Percentiles rank a stretch among this genome's conserved stretches.
phyloP scores from a whole-genome alignment of 2,329 filamentous ascomycete species.

The Sporothrix mexicana region DNA sequence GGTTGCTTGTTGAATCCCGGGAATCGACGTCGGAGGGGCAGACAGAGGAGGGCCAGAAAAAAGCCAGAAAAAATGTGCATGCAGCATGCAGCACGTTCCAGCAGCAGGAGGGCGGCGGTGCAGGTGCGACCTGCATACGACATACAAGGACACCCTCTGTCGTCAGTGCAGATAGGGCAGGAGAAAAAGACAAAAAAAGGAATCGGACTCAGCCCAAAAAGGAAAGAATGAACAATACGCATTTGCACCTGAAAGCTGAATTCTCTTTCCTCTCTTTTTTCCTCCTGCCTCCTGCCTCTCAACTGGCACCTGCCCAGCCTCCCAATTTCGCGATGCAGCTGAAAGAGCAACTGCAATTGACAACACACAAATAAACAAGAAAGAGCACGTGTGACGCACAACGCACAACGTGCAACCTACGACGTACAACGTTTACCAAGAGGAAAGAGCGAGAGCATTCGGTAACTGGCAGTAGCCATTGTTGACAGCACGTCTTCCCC shows the following conservation, averaged over 20 bases:
- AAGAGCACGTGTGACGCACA: neutral
- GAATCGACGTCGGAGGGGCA: constrained; percentile 21
- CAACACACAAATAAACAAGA: neutral
- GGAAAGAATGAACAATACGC: constrained; percentile 25
- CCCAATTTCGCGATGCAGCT: constrained; percentile 23
- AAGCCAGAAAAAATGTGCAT: neutral
- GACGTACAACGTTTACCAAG: neutral
- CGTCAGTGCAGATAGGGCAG: neutral
- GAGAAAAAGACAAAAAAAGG: no score
- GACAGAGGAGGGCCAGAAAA: constrained; percentile 1
- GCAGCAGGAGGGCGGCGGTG: constrained; percentile 35
- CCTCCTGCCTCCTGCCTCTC: constrained; percentile 9
- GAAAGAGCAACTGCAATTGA: constrained; percentile 12
- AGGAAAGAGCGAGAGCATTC: constrained; percentile 5
- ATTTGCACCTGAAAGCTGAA: constrained; percentile 18
- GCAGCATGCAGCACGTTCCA: constrained; percentile 31
- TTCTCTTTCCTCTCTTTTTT: neutral
- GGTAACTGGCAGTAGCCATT: neutral
- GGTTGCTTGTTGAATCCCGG: constrained; percentile 14
- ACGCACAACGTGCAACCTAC: no score
- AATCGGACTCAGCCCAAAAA: constrained; percentile 23
- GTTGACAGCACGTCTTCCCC: neutral
- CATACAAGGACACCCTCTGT: constrained; percentile 30
- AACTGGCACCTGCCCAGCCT: neutral
- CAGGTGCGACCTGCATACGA: constrained; percentile 35